phyloP scores from a whole-genome alignment of 495 filamentous ascomycete species.

The Hypoxylon rickii region DNA sequence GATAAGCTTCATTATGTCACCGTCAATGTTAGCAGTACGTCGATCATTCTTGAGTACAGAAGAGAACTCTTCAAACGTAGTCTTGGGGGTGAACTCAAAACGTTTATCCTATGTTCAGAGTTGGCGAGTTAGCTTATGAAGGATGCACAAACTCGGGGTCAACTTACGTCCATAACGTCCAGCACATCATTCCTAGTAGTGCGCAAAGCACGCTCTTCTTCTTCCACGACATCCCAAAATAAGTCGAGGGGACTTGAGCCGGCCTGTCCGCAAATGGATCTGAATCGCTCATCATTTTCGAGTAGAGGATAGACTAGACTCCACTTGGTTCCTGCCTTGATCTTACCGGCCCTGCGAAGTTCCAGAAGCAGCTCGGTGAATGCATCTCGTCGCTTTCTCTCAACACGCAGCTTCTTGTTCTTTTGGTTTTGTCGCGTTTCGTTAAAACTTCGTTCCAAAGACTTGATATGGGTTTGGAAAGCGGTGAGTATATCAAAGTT shows the following conservation, averaged over 20 bases:
- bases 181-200: slow-evolving; percentile 81
- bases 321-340: slow-evolving; percentile 93
- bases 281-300: slow-evolving; percentile 81
- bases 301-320: slow-evolving; percentile 77
- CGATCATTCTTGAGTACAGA: slow-evolving; percentile 76
- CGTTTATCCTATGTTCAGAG: slow-evolving; percentile 70
- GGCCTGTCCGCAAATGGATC: slow-evolving; percentile 79
- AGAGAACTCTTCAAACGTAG: slow-evolving; percentile 85
- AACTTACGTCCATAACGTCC: slow-evolving; percentile 86
- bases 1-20: slow-evolving; percentile 73
- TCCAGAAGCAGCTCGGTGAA: slow-evolving; percentile 76
- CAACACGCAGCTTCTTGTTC: slow-evolving; percentile 74
- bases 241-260: slow-evolving; percentile 93
- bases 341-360: slow-evolving; percentile 73
- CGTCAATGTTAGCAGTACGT: slow-evolving; percentile 81
- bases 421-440: slow-evolving; percentile 87
- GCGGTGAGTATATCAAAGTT: slow-evolving; percentile 89
- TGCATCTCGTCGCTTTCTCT: slow-evolving; percentile 81
- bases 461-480: slow-evolving; percentile 94
- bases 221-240: slow-evolving; percentile 96
- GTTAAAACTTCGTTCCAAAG: slow-evolving; percentile 85
- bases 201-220: slow-evolving; percentile 84
- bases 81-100: slow-evolving; percentile 84
- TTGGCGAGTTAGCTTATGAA: not conserved
- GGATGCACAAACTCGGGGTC: not conserved